These are phyloP conservation scores for Tuber indicum DNA, from an alignment of 495 filamentous ascomycete species.

Conservation along the genomic window DNA sequence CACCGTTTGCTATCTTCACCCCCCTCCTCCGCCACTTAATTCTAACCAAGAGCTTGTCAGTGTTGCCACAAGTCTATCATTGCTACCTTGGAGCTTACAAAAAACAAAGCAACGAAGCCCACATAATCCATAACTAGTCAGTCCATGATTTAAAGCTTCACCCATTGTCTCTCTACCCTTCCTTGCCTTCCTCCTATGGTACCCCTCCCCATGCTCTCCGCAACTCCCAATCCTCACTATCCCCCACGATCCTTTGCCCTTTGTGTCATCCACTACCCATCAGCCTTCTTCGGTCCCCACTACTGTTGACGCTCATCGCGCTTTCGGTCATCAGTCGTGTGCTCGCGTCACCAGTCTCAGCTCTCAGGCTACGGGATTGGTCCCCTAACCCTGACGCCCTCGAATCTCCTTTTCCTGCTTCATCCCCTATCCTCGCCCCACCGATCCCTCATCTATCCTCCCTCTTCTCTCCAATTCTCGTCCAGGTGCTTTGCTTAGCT, in stretches of 20 bases:
- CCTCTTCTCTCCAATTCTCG: constrained; percentile 10
- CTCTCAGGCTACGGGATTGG: not conserved
- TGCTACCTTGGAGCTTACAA: not conserved
- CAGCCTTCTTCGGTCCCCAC: not conserved
- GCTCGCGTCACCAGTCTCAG: not conserved
- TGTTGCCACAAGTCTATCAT: not conserved
- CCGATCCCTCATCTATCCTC: constrained; percentile 5
- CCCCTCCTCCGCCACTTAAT: not conserved
- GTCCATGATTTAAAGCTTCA: not conserved
- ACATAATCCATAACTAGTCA: not conserved
- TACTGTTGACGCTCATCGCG: not conserved
- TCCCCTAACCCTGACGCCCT: constrained; percentile 10
- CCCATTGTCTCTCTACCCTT: not conserved
- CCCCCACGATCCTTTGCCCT: not conserved
- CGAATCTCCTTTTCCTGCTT: not conserved
- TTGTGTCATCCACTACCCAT: not conserved
- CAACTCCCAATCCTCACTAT: not conserved
- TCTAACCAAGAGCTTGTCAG: not conserved
- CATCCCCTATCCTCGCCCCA: not conserved
- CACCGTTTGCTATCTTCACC: constrained; percentile 15
- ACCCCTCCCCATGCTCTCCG: not conserved
- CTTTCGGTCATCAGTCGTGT: not conserved
- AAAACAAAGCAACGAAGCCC: not conserved
- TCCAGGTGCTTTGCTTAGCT: not conserved
- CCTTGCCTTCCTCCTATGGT: not conserved